Evolutionary conservation across 2,329 filamentous ascomycete genomes (phyloP), one percentile per base, ranked within the genome.

Genomic region (Trichoderma koningii): DNA sequence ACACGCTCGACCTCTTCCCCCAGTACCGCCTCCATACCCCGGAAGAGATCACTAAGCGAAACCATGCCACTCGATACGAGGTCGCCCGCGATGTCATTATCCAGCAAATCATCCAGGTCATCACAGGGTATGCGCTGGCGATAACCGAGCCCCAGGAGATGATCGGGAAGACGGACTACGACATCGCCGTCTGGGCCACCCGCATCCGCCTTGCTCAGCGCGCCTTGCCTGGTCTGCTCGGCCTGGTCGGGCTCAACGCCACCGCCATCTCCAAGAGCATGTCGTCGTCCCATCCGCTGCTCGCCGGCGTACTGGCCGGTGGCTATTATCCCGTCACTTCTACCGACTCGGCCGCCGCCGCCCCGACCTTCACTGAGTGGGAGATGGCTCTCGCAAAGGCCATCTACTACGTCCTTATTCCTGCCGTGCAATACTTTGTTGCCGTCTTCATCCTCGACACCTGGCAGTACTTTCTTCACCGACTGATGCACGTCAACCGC

Each of bases 401-500:
- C 67, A 86, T 97, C 69, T 98, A 98, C 80, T 90, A 91, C 83
- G 79, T 87, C 68, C 75, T 89, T 45, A 83, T 98, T 68, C 95
- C 95, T 0, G 83, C 81, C 3, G 63, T 94, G 55, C 94, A 98
- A 76, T 91, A 97, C 74, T 79, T 85, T 65, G 73, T 91, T 56
- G 95, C 89, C 26, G 85, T 94, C 66, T 79, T 86, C 69, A 82
- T 96, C 69, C 85, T 98, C 70, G 95, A 99, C 78, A 95, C 93
- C 51, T 99, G 95, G 95, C 94, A 99, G 76, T 99, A 99, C 80
- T 97, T 97, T 79, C 84, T 94, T 72, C 95, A 99, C 78, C 92
- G 95, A 45, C 86, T 90, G 65, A 99, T 99, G 95, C 95, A 99
- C 79, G 84, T 95, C 81, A 97, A 98, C 81, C 93, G 91, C 77